Percentiles rank a stretch among this genome's conserved stretches.
Evolutionary conservation across 306 rosid species (phyloP).

Genomic region (Cyamopsis tetragonoloba): DNA sequence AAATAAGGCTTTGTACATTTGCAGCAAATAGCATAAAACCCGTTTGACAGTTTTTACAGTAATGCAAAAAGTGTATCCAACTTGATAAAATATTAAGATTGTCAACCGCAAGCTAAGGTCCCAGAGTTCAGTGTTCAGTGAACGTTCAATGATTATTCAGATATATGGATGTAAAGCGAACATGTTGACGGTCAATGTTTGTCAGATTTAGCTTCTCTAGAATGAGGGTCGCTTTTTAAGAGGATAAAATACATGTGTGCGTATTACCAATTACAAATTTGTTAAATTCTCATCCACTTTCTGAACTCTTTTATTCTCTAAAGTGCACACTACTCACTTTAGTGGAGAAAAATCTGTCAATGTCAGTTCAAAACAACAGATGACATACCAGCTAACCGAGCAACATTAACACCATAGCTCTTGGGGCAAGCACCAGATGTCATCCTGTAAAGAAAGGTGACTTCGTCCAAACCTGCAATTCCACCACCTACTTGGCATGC

Average conservation of each 20-base stretch:
- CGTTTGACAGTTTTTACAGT: not conserved
- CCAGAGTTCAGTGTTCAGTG: not conserved
- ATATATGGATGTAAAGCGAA: not conserved
- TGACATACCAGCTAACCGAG: constrained; percentile 80
- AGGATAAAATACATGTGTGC: not conserved
- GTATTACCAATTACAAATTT: not conserved
- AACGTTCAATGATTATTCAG: constrained; percentile 8
- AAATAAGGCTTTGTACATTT: not conserved
- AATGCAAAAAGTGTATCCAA: not conserved
- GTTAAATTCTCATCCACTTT: not conserved
- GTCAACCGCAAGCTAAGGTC: not conserved
- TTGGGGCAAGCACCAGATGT: constrained; percentile 89
- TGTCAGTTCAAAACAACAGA: constrained; percentile 2
- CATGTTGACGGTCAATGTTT: constrained; percentile 4
- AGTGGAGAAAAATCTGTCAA: not conserved
- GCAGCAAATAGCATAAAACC: not conserved
- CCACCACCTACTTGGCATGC: constrained; percentile 87
- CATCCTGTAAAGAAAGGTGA: constrained; percentile 87
- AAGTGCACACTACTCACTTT: not conserved
- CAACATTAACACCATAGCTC: constrained; percentile 96
- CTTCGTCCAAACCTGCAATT: constrained; percentile 70
- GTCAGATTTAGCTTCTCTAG: not conserved
- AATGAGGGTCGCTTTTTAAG: not conserved
- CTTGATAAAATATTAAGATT: not conserved
- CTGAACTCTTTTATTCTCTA: not conserved